Conservation (phyloP, 148 eudicot species). For the Rheum nobile region DNA sequence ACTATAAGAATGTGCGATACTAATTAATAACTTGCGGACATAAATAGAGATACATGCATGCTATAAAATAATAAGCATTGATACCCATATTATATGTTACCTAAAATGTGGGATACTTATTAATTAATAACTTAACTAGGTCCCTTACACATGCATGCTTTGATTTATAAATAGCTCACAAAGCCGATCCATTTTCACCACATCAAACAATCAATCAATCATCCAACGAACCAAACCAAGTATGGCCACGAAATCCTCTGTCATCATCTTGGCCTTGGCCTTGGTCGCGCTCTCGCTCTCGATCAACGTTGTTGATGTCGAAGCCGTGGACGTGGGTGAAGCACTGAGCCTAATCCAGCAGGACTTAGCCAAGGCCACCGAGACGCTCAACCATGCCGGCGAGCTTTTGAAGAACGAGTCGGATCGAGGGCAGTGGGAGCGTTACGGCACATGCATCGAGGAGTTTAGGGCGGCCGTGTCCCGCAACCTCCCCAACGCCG, state of each 20-base stretch:
- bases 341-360: background rate
- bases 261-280: background rate
- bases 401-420: background rate
- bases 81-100: background rate
- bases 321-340: too few species aligned
- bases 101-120: background rate
- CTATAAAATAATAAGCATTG: background rate
- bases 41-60: too few species aligned
- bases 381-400: background rate
- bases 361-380: background rate
- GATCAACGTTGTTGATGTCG: background rate
- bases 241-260: background rate
- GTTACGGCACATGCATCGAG: constrained; percentile 8
- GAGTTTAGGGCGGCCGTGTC: background rate
- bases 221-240: background rate
- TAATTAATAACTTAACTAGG: too few species aligned
- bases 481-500: background rate
- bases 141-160: background rate
- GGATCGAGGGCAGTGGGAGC: background rate
- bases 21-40: too few species aligned
- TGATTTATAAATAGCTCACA: background rate
- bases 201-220: background rate
- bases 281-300: background rate
- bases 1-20: too few species aligned
- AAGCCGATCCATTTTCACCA: background rate